Percentiles rank a stretch among this genome's conserved stretches.
Evolutionary conservation across 1,284 basidiomycete genomes (phyloP).

Genomic region (Ceratobasidium sp.): DNA sequence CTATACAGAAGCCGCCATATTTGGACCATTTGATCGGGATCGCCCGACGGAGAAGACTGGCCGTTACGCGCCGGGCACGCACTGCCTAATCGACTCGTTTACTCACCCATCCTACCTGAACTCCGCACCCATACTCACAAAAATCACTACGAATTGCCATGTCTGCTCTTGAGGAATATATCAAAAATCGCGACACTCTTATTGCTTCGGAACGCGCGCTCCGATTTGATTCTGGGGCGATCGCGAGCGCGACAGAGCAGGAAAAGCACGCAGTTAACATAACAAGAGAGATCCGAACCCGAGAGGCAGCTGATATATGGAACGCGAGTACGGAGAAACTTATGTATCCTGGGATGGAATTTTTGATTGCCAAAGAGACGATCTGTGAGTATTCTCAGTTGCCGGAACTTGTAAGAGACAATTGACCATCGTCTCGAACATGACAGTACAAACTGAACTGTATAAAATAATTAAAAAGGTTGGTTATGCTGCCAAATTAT

Average conservation of each 20-base stretch:
- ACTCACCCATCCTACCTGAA: too few relatives aligned
- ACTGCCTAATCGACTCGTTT: too few relatives aligned
- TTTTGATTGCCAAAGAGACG: conserved; percentile 69
- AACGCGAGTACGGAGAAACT: conserved; percentile 66
- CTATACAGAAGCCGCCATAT: too few relatives aligned
- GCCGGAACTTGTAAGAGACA: conserved; percentile 61
- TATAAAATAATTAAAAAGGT: conserved; percentile 36
- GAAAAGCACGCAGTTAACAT: conserved; percentile 71
- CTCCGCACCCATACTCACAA: too few relatives aligned
- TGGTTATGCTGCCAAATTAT: neutral
- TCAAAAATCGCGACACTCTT: conserved; percentile 62
- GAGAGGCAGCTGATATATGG: conserved; percentile 74
- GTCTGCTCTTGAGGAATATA: conserved; percentile 60
- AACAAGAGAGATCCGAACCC: conserved; percentile 66
- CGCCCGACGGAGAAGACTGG: too few relatives aligned
- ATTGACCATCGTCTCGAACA: conserved; percentile 67
- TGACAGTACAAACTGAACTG: conserved; percentile 68
- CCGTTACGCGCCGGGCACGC: too few relatives aligned
- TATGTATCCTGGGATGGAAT: conserved; percentile 82
- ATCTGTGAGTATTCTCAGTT: conserved; percentile 40
- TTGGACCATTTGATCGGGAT: too few relatives aligned
- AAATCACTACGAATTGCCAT: neutral
- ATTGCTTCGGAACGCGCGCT: conserved; percentile 67
- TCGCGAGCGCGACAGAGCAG: conserved; percentile 57
- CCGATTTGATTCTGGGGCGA: conserved; percentile 59